phyloP scores from a whole-genome alignment of 257 asterid genomes.

The Avicennia marina region DNA sequence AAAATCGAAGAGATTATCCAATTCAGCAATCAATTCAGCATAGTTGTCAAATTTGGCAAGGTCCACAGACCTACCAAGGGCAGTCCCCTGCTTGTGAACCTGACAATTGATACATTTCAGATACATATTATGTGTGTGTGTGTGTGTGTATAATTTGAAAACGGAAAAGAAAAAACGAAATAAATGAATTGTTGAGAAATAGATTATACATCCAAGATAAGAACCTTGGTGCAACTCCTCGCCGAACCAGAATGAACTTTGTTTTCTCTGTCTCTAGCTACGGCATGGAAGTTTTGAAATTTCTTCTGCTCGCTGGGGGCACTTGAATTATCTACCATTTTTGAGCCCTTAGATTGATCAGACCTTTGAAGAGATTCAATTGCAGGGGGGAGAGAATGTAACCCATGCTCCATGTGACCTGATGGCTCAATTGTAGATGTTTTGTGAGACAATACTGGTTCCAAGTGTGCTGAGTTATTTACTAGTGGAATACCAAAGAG shows the following conservation, averaged over 20 bases:
- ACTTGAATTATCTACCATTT: slow-evolving; percentile 42
- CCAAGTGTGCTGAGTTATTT: slow-evolving; percentile 35
- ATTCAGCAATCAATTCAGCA: slow-evolving; percentile 61
- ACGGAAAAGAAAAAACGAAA: neutral
- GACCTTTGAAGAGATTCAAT: slow-evolving; percentile 46
- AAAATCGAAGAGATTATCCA: slow-evolving; percentile 79
- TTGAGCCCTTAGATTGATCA: slow-evolving; percentile 55
- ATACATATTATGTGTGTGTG: too few species aligned
- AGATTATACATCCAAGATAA: neutral
- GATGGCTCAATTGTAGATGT: slow-evolving; percentile 29
- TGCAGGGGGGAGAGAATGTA: slow-evolving; percentile 35
- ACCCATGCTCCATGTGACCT: slow-evolving; percentile 23
- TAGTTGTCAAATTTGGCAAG: slow-evolving; percentile 79
- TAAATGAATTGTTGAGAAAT: too few species aligned
- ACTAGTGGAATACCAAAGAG: slow-evolving; percentile 75
- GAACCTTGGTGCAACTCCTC: slow-evolving; percentile 98
- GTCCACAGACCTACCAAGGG: slow-evolving; percentile 97
- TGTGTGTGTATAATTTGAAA: too few species aligned
- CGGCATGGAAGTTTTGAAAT: slow-evolving; percentile 30
- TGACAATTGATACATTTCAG: slow-evolving; percentile 19
- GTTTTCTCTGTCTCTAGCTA: slow-evolving; percentile 49
- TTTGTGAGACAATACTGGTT: slow-evolving; percentile 31
- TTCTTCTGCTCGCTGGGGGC: slow-evolving; percentile 48
- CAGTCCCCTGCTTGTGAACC: slow-evolving; percentile 95
- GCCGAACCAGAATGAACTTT: slow-evolving; percentile 55